Evolutionary conservation across 129 eudicot species (phyloP).

Genomic region (Chrysanthemum lavandulifolium): DNA sequence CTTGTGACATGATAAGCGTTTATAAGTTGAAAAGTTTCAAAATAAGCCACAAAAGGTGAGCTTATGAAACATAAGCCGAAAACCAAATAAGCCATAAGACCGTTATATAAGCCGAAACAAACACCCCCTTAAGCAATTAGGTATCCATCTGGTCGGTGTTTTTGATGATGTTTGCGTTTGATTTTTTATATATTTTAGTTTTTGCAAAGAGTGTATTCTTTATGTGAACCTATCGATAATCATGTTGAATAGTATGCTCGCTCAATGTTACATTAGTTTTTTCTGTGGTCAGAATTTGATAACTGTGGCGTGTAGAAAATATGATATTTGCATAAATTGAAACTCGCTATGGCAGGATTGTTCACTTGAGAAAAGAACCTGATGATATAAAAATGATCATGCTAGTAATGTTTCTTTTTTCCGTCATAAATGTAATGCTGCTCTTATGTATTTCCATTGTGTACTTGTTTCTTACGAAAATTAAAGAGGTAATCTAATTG

Average conservation of each 20-base stretch:
- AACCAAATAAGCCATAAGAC: no score
- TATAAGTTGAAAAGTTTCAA: no score
- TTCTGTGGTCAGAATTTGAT: not conserved
- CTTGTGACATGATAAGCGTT: no score
- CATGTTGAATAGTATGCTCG: not conserved
- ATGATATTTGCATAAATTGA: not conserved
- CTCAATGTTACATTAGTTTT: not conserved
- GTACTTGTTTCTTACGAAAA: not conserved
- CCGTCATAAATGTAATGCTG: not conserved
- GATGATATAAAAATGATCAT: not conserved
- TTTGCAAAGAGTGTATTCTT: no score
- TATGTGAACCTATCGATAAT: not conserved
- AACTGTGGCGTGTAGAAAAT: not conserved
- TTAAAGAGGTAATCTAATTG: conserved; percentile 7
- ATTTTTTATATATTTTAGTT: no score
- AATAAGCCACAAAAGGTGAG: no score
- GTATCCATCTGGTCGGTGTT: no score
- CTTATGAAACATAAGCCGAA: no score
- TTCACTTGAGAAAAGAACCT: not conserved
- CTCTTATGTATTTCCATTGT: not conserved
- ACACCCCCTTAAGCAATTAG: no score
- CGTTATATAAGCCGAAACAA: no score
- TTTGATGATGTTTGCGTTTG: no score
- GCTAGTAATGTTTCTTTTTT: no score
- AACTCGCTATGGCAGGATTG: not conserved